These are phyloP conservation scores for Entelexis sorbosivorans DNA, from an alignment of 1,139 yeast genomes.

Conservation along the genomic window DNA sequence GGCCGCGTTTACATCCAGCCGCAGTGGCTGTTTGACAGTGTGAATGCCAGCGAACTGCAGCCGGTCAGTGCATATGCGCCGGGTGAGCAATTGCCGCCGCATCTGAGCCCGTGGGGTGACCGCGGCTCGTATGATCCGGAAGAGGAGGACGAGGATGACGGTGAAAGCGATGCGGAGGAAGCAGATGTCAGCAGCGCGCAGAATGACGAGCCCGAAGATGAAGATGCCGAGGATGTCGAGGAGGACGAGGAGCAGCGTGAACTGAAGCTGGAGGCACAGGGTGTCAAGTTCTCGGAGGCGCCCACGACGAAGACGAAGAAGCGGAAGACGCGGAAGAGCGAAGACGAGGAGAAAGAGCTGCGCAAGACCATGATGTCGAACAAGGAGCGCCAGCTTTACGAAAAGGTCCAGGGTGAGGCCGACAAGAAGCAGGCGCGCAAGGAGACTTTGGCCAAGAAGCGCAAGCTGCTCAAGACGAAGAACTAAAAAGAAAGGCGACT, in stretches of 20 bases:
- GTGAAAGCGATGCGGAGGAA: constrained; percentile 41
- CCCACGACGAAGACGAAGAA: constrained; percentile 30
- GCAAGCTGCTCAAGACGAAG: constrained; percentile 51
- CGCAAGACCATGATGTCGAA: constrained; percentile 95
- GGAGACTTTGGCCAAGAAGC: constrained; percentile 65
- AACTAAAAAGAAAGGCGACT: neutral
- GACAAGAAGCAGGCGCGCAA: constrained; percentile 74
- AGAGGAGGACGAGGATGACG: constrained; percentile 46
- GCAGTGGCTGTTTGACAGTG: constrained; percentile 92
- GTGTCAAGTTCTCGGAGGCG: constrained; percentile 60
- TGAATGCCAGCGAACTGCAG: constrained; percentile 64
- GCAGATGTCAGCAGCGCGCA: constrained; percentile 40
- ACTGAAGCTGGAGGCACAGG: constrained; percentile 81
- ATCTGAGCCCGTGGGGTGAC: constrained; percentile 98
- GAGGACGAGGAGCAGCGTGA: constrained; percentile 66
- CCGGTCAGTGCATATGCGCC: constrained; percentile 78
- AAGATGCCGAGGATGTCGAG: constrained; percentile 32
- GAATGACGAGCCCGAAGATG: constrained; percentile 26
- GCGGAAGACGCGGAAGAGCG: constrained; percentile 34
- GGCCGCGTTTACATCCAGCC: constrained; percentile 95
- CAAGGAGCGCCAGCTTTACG: constrained; percentile 87
- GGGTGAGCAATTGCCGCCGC: constrained; percentile 93
- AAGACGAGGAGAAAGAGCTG: constrained; percentile 74
- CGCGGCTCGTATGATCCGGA: constrained; percentile 83
- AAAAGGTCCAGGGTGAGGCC: constrained; percentile 89